Conservation (phyloP, 805 yeast genomes). For the Schizosaccharomyces octosporus region DNA sequence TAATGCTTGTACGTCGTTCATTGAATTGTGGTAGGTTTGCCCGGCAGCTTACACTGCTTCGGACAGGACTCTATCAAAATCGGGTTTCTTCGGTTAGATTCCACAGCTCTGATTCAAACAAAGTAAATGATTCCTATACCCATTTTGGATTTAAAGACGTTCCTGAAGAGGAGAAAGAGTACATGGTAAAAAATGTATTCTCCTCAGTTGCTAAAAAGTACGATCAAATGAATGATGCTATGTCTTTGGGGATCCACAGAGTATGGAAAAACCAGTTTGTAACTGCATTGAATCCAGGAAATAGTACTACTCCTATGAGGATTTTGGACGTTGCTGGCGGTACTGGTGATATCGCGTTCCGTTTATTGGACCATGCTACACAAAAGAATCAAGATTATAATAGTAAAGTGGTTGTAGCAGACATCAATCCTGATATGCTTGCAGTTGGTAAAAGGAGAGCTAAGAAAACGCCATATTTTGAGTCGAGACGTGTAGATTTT, state of each 20-base stretch:
- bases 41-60: too few relatives aligned
- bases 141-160: constrained; percentile 85
- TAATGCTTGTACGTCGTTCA: too few relatives aligned
- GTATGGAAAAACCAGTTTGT: constrained; percentile 87
- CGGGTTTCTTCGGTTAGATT: too few relatives aligned
- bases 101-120: too few relatives aligned
- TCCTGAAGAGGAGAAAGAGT: constrained; percentile 54
- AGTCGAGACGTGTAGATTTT: constrained; percentile 50
- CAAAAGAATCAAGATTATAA: constrained; percentile 45
- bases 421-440: constrained; percentile 89
- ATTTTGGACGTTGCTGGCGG: constrained; percentile 97
- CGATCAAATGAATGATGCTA: constrained; percentile 92
- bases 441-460: constrained; percentile 71
- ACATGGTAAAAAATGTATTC: constrained; percentile 52
- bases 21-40: too few relatives aligned
- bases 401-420: constrained; percentile 73
- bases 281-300: constrained; percentile 71
- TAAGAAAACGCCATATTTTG: constrained; percentile 28
- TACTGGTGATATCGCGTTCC: constrained; percentile 93
- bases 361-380: constrained; percentile 77
- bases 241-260: constrained; percentile 88
- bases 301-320: constrained; percentile 60
- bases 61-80: too few relatives aligned
- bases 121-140: constrained; percentile 18
- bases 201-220: constrained; percentile 84